Evolutionary conservation across 2,329 filamentous ascomycete species (phyloP), one percentile per base, ranked within the genome.

Genomic region (Uncinocarpus reesii): DNA sequence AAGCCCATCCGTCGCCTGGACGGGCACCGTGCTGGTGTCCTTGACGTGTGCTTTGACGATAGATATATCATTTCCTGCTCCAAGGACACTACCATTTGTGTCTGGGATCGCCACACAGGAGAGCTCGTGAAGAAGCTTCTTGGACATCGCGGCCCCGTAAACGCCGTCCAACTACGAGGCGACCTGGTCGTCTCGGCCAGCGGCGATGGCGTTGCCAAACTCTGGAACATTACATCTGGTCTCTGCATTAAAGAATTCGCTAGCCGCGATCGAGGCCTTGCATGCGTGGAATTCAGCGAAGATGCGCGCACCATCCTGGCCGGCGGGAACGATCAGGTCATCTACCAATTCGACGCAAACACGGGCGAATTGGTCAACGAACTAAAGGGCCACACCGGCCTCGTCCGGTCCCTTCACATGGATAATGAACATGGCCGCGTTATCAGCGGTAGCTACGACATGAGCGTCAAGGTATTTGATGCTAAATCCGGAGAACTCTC

Each of bases 1-100:
- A 75, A 78, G 50, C 89, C 92, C 0, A 79, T 95, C 51, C 81
- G 79, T 42, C 83, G 86, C 26, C 80, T 98, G 11, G 70, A 72
- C 28, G 80, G 83, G 53, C 92, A 98, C 69, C 79, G 78, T 4
- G 87, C 87, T 3, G 90, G 92, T 44, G 89, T 98, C 32, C 77
- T 98, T 11, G 92, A 98, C 62, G 81, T 98, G 7, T 90, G 87
- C 55, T 90, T 98, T 55, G 88, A 98, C 63, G 79, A 87, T 55
- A 82, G 83, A 58, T 84, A 94, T 67, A 95, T 98, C 59, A 84
- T 96, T 43, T 95, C 90, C 4, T 98, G 92, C 72, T 95, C 87
- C 63, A 98, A 98, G 68, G 92, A 98, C 67, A 81, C 83, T 34
- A 89, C 78, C 53, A 94, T 98, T 62, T 93, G 89, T 61, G 81